Base-by-base conservation (phyloP, 1,284 basidiomycete genomes). In the Sparassis latifolia region DNA sequence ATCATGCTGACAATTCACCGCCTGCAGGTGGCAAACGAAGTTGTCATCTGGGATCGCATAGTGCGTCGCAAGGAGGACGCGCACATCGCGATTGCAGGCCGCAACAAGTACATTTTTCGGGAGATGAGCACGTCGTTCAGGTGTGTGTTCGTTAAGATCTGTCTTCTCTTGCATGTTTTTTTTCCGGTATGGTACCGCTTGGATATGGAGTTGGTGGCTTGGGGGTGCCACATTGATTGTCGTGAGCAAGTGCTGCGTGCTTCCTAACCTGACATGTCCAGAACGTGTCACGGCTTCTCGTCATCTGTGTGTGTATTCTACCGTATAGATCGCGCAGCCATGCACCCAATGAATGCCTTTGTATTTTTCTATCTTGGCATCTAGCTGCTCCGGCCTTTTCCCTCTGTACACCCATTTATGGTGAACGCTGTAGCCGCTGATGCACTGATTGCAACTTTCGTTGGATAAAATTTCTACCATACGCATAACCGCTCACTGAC, bases 31-130 rank as follows among this genome's bases (percentile, higher is more conserved):
- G 75, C 81, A 54, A 95, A 94, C 64, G 77, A 88, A 42, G 86
- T 93, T 1, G 90, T 95, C 33, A 76, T 96, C 29, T 96, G 93
- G 92, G 93, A 96, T 69, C 81, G 87, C 12, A 95, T 96, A 62
- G 76, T 96, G 37, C 80, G 83, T 20, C 76, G 79, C 49, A 86
- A 87, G 61, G 79, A 85, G 58, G 87, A 93, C 56, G 88, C 89
- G 0, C 67, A 78, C 44, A 71, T 95, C 49, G 78, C 79, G 41
- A 68, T 89, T 45, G 68, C 73, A 1, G 82, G 78, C 40, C 79
- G 80, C 62, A 91, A 93, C 69, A 94, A 94, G 67, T 96, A 96
- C 64, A 77, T 79, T 51, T 84, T 95, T 69, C 80, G 85, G 42
- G 91, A 92, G 57, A 68, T 89, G 41, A 80, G 80, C n/a, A 71